Percentiles rank a stretch among this genome's conserved stretches.
These are phyloP conservation scores for Globisporangium cederbergense DNA, from an alignment of 352 stramenopile species.

Conservation along the genomic window DNA sequence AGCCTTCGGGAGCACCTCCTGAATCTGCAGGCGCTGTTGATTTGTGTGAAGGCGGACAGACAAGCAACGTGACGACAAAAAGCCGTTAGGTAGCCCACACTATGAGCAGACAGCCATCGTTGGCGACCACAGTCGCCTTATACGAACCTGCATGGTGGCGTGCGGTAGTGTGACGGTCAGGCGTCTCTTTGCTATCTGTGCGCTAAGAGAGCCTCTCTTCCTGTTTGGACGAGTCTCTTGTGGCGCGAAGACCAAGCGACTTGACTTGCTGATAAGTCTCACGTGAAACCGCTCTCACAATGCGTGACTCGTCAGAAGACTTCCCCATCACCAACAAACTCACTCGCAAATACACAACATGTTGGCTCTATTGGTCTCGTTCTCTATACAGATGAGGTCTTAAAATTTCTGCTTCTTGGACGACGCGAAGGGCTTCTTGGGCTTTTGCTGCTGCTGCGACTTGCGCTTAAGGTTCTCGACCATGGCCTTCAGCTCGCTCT, in stretches of 20 bases:
- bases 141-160: constrained; percentile 1
- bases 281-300: background rate
- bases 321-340: background rate
- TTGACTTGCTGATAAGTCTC: background rate
- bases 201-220: background rate
- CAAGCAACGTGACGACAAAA: background rate
- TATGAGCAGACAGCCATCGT: background rate
- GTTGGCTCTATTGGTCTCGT: background rate
- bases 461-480: constrained; percentile 86
- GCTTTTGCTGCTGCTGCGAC: constrained; percentile 41
- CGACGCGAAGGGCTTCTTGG: constrained; percentile 32
- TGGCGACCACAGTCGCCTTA: background rate
- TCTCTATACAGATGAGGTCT: background rate
- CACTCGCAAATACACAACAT: background rate
- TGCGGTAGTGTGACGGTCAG: background rate
- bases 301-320: constrained; percentile 2
- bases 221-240: background rate
- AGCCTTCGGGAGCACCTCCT: constrained; percentile 83
- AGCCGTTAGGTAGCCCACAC: background rate
- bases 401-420: constrained; percentile 49
- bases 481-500: constrained; percentile 57
- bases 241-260: background rate
- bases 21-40: constrained; percentile 62
- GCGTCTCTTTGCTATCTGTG: background rate
- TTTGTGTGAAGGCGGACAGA: background rate